Base-by-base conservation (phyloP, 306 rosid species). In the Trichosanthes truncata region DNA sequence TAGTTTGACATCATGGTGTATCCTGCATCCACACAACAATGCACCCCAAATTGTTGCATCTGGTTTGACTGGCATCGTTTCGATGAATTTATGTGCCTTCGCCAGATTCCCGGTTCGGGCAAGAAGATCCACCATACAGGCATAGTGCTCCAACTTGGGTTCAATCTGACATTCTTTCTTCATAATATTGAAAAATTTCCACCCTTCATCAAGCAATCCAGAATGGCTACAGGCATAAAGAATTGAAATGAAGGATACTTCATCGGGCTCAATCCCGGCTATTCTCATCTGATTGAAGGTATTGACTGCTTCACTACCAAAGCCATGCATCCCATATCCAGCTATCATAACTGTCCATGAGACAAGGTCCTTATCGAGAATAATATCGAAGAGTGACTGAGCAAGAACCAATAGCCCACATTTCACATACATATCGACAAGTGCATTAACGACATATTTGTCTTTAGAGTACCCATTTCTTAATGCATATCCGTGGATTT, bases 71-170 rank as follows among this genome's bases (percentile, higher is more conserved):
- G 96, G 91, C 88, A 91, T 89, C 31, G 55, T 67, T 79, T 91
- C 43, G 8, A 91, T 86, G 81, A 91, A 91, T 33, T 31, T 83
- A 78, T 81, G 88, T 1, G 93, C 96, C 87, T 81, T 77, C 3
- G 80, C 61, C 21, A 91, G 86, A 81, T 89, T 87, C 74, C 96
- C 91, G 4, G 85, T 82, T n/a, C 96, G 91, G 41, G 91, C 80
- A 57, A 91, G 93, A 78, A 91, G 93, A 86, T 91, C 96, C 55
- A 89, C 91, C 93, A 91, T 89, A 68, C 96, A 87, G 8, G 96
- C 89, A 82, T 86, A 89, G 71, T 89, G 96, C 79, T 87, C 89
- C 80, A 87, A 81, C 61, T 80, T 82, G 57, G 96, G 93, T 76
- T 85, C 86, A 45, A 91, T 85, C 33, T 57, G 77, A 78, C 41